A percentile compares a stretch with the other conserved stretches of the same genome.
Conservation (phyloP, 2,329 filamentous ascomycete genomes). For the Sporothrix protearum region DNA sequence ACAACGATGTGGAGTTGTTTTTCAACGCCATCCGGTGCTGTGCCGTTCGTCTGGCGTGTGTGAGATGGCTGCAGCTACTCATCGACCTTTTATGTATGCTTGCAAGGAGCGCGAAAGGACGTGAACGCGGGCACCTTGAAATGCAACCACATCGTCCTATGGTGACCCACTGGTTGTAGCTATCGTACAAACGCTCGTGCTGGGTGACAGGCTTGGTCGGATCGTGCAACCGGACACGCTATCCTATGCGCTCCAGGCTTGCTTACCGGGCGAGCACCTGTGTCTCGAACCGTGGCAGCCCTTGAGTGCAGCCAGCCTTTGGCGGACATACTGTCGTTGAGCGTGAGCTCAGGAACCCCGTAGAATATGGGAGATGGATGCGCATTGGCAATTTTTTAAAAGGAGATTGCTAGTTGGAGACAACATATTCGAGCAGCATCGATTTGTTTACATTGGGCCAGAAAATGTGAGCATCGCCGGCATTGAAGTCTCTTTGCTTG, state of each 20-base stretch:
- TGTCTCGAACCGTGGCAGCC: background rate
- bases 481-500: no score
- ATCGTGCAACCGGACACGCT: background rate
- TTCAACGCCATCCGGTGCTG: background rate
- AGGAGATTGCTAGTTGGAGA: no score
- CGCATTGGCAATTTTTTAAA: no score
- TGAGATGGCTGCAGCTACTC: background rate
- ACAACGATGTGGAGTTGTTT: background rate
- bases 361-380: no score
- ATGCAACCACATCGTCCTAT: no score
- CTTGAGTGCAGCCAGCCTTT: background rate
- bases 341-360: no score
- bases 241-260: background rate
- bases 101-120: no score
- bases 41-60: background rate
- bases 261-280: background rate
- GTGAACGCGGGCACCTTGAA: no score
- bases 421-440: no score
- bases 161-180: no score
- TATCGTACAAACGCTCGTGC: background rate
- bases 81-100: background rate
- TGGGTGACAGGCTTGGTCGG: background rate
- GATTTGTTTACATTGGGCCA: no score
- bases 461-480: no score
- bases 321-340: background rate